Conservation (phyloP, 371 early-diverging fungal genomes). For the Mucor plumbeus region DNA sequence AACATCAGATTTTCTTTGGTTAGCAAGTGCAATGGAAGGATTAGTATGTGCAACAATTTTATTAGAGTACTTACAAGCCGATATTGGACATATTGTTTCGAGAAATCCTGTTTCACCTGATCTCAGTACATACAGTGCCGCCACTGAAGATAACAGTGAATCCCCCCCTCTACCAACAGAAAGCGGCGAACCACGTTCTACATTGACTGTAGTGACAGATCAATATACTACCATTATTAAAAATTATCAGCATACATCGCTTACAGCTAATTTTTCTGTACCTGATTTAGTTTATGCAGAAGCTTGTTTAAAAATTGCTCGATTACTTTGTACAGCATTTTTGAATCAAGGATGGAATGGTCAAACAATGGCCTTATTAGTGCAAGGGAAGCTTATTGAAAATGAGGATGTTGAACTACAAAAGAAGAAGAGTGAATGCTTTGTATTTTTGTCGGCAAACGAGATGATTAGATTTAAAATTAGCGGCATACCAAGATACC, state of each 20-base stretch:
- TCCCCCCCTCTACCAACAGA: neutral
- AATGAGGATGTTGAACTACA: neutral
- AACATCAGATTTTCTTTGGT: constrained; percentile 78
- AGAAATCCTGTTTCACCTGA: constrained; percentile 36
- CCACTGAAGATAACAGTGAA: constrained; percentile 45
- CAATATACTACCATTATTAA: constrained; percentile 50
- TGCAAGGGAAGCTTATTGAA: constrained; percentile 9
- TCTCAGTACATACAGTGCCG: constrained; percentile 16
- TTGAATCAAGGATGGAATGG: constrained; percentile 48
- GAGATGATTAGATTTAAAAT: constrained; percentile 24
- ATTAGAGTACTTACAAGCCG: constrained; percentile 65
- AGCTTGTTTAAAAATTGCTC: constrained; percentile 52
- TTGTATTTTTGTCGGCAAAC: constrained; percentile 6
- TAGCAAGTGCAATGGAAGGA: constrained; percentile 79
- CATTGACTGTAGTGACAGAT: constrained; percentile 18
- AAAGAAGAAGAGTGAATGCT: neutral
- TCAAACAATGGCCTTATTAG: constrained; percentile 15
- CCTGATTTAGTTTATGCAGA: constrained; percentile 50
- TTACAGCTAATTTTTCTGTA: constrained; percentile 27
- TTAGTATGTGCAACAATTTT: constrained; percentile 69
- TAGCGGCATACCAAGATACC: constrained; percentile 44
- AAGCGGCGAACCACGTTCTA: neutral
- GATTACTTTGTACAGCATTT: constrained; percentile 43
- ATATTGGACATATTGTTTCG: constrained; percentile 49
- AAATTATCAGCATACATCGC: constrained; percentile 60